Percentiles rank a stretch among this genome's conserved stretches.
Conservation (phyloP, 2,329 filamentous ascomycete species). For the Fusarium avenaceum region DNA sequence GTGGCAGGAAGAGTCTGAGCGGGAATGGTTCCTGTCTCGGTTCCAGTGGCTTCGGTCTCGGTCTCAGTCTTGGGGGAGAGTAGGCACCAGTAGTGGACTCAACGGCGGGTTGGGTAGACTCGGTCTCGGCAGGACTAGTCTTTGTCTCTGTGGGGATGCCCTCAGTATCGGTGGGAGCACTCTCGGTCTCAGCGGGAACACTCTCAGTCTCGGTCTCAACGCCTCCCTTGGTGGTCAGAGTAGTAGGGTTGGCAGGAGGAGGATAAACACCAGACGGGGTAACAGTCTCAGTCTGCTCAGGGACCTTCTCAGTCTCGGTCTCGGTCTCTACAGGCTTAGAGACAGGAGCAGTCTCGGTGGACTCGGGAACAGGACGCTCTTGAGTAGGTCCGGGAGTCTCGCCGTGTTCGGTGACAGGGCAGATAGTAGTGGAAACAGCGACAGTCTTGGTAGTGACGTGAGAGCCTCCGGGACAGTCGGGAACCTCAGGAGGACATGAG, state of each 20-base stretch:
- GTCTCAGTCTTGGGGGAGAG: background rate
- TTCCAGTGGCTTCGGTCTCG: background rate
- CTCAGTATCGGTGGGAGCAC: background rate
- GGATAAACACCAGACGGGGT: conserved; percentile 5
- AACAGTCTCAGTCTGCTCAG: background rate
- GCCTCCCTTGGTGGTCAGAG: too few species aligned
- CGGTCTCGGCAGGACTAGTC: background rate
- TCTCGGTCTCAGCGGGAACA: background rate
- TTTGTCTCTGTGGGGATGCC: background rate
- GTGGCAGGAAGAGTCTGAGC: background rate
- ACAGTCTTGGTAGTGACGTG: conserved; percentile 44
- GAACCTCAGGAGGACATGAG: conserved; percentile 35
- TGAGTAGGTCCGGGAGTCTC: conserved; percentile 25
- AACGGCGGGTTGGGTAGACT: background rate
- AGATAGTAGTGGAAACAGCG: conserved; percentile 44
- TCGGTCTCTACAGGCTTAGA: conserved; percentile 5
- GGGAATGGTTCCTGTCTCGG: background rate
- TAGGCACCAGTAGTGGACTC: background rate
- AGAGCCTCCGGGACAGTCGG: conserved; percentile 36
- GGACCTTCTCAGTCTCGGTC: conserved; percentile 15
- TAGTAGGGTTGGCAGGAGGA: too few species aligned
- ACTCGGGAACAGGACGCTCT: conserved; percentile 5
- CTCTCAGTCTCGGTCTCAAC: too few species aligned
- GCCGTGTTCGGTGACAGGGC: conserved; percentile 40
- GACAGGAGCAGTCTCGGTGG: conserved; percentile 9